Evolutionary conservation across 1,139 yeast genomes (phyloP).

Genomic region (Schizosaccharomyces versatilis): DNA sequence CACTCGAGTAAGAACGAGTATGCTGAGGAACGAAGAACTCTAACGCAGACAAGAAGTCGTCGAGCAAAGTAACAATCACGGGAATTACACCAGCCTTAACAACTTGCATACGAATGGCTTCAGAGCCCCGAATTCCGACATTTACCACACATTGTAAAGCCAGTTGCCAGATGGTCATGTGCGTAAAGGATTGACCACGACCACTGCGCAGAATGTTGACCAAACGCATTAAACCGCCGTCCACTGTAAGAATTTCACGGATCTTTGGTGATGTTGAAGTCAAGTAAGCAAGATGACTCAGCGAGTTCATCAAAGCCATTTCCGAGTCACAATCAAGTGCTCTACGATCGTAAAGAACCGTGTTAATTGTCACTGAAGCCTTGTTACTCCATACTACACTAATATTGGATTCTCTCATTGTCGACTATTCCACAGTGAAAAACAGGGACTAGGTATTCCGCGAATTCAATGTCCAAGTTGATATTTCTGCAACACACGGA

Average conservation of each 20-base stretch:
- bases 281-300: slow-evolving; percentile 69
- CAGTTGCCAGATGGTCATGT: slow-evolving; percentile 52
- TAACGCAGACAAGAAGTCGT: slow-evolving; percentile 36
- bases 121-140: slow-evolving; percentile 84
- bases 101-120: slow-evolving; percentile 57
- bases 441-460: too few species aligned
- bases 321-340: slow-evolving; percentile 83
- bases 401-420: slow-evolving; percentile 1
- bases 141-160: slow-evolving; percentile 81
- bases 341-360: slow-evolving; percentile 71
- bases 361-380: slow-evolving; percentile 77
- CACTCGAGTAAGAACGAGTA: too few species aligned
- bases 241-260: slow-evolving; percentile 65
- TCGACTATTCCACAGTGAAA: background rate
- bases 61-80: slow-evolving; percentile 72
- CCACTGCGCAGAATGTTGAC: slow-evolving; percentile 65
- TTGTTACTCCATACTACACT: slow-evolving; percentile 25
- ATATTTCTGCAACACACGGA: too few species aligned
- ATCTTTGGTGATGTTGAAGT: slow-evolving; percentile 75
- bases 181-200: slow-evolving; percentile 17
- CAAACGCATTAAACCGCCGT: slow-evolving; percentile 80
- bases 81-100: slow-evolving; percentile 86
- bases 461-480: too few species aligned
- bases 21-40: slow-evolving; percentile 9
- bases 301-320: slow-evolving; percentile 72